Evolutionary conservation across 805 yeast genomes (phyloP).

Genomic region (Kurtzmaniella fragi): DNA sequence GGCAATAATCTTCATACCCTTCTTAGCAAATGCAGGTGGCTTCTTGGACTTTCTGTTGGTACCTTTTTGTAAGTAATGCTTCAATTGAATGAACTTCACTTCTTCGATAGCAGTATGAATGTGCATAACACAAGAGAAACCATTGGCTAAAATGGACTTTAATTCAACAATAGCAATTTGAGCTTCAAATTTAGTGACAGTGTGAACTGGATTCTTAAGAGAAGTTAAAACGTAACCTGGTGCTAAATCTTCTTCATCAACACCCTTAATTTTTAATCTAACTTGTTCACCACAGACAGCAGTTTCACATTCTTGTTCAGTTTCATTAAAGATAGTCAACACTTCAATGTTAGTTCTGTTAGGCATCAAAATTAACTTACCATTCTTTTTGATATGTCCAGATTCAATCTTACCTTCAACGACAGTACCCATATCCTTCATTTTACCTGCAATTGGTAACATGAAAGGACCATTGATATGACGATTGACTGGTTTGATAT

Average conservation of each 20-base stretch:
- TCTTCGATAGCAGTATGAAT: conserved; percentile 98
- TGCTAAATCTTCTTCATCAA: conserved; percentile 94
- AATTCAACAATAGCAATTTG: conserved; percentile 96
- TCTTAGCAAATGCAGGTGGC: conserved; percentile 97
- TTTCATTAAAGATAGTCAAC: conserved; percentile 83
- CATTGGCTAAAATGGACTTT: conserved; percentile 89
- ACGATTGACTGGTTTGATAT: conserved; percentile 76
- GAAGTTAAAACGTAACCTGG: conserved; percentile 91
- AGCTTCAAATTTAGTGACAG: conserved; percentile 88
- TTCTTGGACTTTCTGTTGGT: conserved; percentile 94
- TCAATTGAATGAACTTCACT: conserved; percentile 71
- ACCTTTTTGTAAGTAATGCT: conserved; percentile 94
- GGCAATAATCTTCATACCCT: conserved; percentile 98
- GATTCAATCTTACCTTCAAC: conserved; percentile 98
- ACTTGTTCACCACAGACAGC: conserved; percentile 98
- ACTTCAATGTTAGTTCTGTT: conserved; percentile 82
- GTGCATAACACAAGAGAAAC: conserved; percentile 98
- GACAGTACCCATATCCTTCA: conserved; percentile 95
- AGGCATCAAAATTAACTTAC: conserved; percentile 83
- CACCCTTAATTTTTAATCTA: conserved; percentile 85
- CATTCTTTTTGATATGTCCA: conserved; percentile 84
- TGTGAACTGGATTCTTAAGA: conserved; percentile 79
- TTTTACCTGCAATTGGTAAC: conserved; percentile 92
- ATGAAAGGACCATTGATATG: conserved; percentile 92
- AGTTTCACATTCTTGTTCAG: conserved; percentile 86